phyloP scores from a whole-genome alignment of 306 rosid species.

The Glycine latifolia region DNA sequence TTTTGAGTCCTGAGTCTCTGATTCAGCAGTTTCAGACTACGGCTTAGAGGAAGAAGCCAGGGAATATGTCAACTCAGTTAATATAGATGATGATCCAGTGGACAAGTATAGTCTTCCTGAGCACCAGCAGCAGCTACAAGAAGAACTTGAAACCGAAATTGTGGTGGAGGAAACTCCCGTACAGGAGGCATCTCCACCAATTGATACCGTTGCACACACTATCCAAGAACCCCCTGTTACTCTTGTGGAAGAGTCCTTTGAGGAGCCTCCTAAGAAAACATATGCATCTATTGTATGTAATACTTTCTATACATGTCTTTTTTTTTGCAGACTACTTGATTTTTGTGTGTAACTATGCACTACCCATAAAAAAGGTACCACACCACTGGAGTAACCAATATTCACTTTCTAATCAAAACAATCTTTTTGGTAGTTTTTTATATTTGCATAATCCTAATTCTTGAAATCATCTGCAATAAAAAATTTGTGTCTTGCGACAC shows the following conservation, averaged over 20 bases:
- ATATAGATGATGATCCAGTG: constrained; percentile 82
- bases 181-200: constrained; percentile 62
- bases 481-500: no score
- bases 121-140: constrained; percentile 69
- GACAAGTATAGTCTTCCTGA: constrained; percentile 91
- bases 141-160: constrained; percentile 71
- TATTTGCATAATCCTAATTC: constrained; percentile 13
- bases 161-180: constrained; percentile 82
- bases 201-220: constrained; percentile 56
- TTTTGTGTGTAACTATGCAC: background rate
- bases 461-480: background rate
- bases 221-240: constrained; percentile 60
- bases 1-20: constrained; percentile 42
- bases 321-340: background rate
- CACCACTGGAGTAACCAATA: background rate
- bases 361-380: no score
- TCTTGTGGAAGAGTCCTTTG: constrained; percentile 70
- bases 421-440: background rate
- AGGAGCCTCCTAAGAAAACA: constrained; percentile 83
- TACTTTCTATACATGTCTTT: background rate
- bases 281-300: constrained; percentile 91
- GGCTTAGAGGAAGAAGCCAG: constrained; percentile 84
- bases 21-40: constrained; percentile 70
- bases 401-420: background rate
- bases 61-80: constrained; percentile 73